Evolutionary conservation across 2,329 filamentous ascomycete genomes (phyloP), one percentile per base, ranked within the genome.

Genomic region (Colletotrichum phormii): DNA sequence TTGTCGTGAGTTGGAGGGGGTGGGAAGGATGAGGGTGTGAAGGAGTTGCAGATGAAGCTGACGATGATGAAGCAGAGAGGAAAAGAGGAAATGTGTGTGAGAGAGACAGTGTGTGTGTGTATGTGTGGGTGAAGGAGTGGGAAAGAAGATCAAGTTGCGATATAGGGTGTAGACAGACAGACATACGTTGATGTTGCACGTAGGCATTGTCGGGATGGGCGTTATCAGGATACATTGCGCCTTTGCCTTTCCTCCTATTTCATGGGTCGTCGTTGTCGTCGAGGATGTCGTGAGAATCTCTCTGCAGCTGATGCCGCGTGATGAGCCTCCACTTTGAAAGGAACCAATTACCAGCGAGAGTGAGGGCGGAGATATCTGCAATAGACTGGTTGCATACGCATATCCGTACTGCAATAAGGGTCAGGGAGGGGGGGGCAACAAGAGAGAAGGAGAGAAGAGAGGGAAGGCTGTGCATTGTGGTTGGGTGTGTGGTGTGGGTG

Each of bases 101-200:
- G 26, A 4, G 26, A 4, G 4, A 26, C n/a, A n/a, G n/a, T n/a
- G n/a, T n/a, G 26, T 42, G 53, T 26, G 33, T 53, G 49, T 66
- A 42, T 46, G 22, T 46, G 54, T 31, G 29, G 4, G 12, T 46
- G 35, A 67, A 31, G 49, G n/a, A 42, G 54, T 9, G 49, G 22
- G 24, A 15, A 58, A 55, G 53, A 24, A n/a, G 33, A 26, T 53
- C 53, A 37, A 57, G 67, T 13, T 35, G 37, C 33, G 53, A 59
- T 37, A 54, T 13, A 59, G 53, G 55, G 49, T 18, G 55, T 11
- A n/a, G n/a, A n/a, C n/a, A n/a, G n/a, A n/a, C n/a, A 51, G 37
- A 73, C 71, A 13, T 67, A 73, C 71, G 67, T 29, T 67, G 67
- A 31, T 71, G 49, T 67, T 71, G 67, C 35, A 51, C 57, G 13